These are phyloP conservation scores for Colletotrichum tropicicola DNA, from an alignment of 2,329 filamentous ascomycete genomes.

Conservation along the genomic window DNA sequence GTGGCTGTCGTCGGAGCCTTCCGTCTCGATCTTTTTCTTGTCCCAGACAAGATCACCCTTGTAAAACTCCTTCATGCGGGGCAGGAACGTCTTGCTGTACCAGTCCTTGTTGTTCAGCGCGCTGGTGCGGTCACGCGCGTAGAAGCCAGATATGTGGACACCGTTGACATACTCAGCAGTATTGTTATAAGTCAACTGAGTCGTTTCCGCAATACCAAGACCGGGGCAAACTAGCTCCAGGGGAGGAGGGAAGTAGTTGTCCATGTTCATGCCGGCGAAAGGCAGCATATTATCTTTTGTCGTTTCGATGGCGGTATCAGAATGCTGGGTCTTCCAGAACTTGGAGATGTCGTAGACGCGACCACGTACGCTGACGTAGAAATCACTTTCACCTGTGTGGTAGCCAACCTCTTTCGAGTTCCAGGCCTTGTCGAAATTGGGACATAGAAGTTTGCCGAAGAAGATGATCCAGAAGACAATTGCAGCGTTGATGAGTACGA, in stretches of 20 bases:
- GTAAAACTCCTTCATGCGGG: slow-evolving; percentile 84
- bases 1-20: slow-evolving; percentile 74
- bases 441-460: slow-evolving; percentile 87
- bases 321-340: slow-evolving; percentile 88
- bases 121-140: slow-evolving; percentile 63
- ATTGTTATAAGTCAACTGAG: slow-evolving; percentile 70
- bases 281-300: slow-evolving; percentile 74
- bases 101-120: slow-evolving; percentile 72
- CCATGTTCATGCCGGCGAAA: slow-evolving; percentile 81
- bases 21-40: slow-evolving; percentile 62
- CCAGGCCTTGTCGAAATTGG: slow-evolving; percentile 93
- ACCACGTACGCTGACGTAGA: slow-evolving; percentile 87
- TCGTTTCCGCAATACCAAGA: slow-evolving; percentile 68
- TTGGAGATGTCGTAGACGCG: slow-evolving; percentile 91
- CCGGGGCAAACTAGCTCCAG: slow-evolving; percentile 78
- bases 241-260: slow-evolving; percentile 86
- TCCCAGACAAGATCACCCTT: slow-evolving; percentile 86
- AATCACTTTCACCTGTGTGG: slow-evolving; percentile 80
- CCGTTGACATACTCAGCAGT: slow-evolving; percentile 66
- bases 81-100: slow-evolving; percentile 80
- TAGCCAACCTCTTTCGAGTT: slow-evolving; percentile 71
- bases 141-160: slow-evolving; percentile 75
- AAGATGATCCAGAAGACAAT: slow-evolving; percentile 93
- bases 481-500: slow-evolving; percentile 80
- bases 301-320: slow-evolving; percentile 73